Evolutionary conservation across 108 stramenopile species (phyloP).

Genomic region (Aurantiochytrium sp.): DNA sequence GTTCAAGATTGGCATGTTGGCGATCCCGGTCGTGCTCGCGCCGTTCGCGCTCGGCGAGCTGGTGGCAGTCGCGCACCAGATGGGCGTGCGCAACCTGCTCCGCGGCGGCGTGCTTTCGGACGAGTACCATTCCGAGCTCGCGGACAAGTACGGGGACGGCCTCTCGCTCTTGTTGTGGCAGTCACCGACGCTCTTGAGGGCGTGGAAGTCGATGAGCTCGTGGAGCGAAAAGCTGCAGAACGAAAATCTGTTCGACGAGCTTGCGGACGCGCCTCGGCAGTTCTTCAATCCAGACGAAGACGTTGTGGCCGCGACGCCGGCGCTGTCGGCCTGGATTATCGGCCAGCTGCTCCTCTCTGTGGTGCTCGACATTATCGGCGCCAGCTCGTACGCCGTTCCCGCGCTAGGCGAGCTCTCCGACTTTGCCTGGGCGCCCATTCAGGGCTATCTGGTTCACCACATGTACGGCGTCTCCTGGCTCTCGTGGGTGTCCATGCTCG

Average conservation of each 20-base stretch:
- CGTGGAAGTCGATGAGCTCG: background rate
- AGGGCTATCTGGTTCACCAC: background rate
- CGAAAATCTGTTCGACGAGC: background rate
- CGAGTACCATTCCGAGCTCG: background rate
- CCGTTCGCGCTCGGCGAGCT: conserved; percentile 14
- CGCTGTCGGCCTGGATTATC: background rate
- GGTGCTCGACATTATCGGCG: background rate
- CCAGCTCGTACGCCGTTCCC: background rate
- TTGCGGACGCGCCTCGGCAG: background rate
- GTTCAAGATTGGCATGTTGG: background rate
- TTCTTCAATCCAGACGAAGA: conserved; percentile 3
- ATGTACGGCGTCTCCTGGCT: background rate
- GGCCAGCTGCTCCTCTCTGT: background rate
- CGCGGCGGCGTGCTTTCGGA: background rate
- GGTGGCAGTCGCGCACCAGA: background rate
- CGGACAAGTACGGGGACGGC: background rate
- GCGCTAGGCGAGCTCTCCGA: background rate
- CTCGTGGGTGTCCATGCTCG: background rate
- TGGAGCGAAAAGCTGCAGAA: background rate
- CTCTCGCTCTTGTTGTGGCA: background rate
- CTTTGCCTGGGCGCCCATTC: background rate
- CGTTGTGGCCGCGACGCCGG: background rate
- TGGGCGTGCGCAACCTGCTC: background rate
- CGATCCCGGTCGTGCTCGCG: background rate
- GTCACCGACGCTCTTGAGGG: background rate